phyloP scores from a whole-genome alignment of 163 green algal genomes.

The Trebouxia gelatinosa region DNA sequence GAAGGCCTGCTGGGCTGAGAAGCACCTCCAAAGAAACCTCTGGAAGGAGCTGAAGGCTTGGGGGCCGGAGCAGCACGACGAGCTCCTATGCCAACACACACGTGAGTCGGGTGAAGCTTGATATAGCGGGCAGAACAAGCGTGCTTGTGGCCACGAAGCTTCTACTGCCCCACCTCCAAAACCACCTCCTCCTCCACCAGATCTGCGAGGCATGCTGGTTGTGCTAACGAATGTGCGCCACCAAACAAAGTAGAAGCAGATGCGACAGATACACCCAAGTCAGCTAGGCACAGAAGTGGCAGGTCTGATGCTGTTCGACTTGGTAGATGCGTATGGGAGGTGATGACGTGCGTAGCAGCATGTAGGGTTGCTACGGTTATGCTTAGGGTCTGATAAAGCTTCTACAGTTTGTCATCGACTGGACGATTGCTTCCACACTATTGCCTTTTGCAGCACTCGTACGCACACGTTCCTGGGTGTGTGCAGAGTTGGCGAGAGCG shows the following conservation, averaged over 20 bases:
- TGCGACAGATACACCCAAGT: too few relatives aligned
- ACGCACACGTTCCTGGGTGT: not conserved
- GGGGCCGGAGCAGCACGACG: constrained; percentile 25
- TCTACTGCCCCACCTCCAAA: not conserved
- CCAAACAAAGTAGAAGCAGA: too few relatives aligned
- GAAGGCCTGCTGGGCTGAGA: constrained; percentile 10
- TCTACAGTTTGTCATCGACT: too few relatives aligned
- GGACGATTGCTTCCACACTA: too few relatives aligned
- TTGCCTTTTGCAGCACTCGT: too few relatives aligned
- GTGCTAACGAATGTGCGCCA: too few relatives aligned
- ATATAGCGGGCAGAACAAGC: not conserved
- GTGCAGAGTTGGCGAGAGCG: not conserved
- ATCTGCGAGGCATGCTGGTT: constrained; percentile 34
- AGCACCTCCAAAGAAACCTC: constrained; percentile 20
- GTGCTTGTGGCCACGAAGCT: not conserved
- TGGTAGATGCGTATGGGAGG: not conserved
- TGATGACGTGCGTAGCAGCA: not conserved
- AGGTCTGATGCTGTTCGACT: too few relatives aligned
- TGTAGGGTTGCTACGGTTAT: too few relatives aligned
- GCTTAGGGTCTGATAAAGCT: too few relatives aligned
- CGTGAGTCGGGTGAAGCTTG: not conserved
- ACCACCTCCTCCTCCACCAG: constrained; percentile 10
- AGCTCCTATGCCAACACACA: constrained; percentile 5
- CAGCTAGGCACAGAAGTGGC: too few relatives aligned
- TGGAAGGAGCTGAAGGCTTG: not conserved